These are phyloP conservation scores for Taiozyma sp. DNA, from an alignment of 1,139 yeast genomes.

Conservation along the genomic window DNA sequence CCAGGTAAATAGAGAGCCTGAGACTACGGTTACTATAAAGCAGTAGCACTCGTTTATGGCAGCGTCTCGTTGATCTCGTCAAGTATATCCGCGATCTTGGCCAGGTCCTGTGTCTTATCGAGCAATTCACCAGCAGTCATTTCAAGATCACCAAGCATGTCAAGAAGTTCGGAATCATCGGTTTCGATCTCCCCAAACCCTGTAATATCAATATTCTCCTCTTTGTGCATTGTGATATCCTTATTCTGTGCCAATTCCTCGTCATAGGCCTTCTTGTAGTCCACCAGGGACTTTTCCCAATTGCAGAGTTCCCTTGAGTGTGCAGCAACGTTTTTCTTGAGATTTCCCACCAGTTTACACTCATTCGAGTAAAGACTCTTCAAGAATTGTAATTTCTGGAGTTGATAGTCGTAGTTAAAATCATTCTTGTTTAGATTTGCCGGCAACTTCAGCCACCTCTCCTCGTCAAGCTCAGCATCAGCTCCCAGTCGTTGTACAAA, in stretches of 20 bases:
- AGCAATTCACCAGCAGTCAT: neutral
- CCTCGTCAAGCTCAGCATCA: neutral
- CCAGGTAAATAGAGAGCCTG: too few relatives aligned
- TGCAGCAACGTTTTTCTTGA: constrained; percentile 8
- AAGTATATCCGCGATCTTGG: neutral
- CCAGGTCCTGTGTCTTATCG: neutral
- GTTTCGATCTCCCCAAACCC: neutral
- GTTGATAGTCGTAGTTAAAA: constrained; percentile 17
- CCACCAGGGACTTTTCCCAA: constrained; percentile 6
- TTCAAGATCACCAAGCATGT: neutral
- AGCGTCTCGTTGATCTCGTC: neutral
- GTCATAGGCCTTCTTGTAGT: constrained; percentile 8
- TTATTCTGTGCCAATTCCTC: constrained; percentile 6
- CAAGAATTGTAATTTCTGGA: constrained; percentile 14
- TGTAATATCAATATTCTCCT: neutral
- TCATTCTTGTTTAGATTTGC: constrained; percentile 9
- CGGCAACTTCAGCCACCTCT: constrained; percentile 12
- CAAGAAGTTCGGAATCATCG: neutral
- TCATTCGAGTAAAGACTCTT: constrained; percentile 16
- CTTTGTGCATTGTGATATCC: neutral
- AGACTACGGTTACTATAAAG: too few relatives aligned
- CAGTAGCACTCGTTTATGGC: neutral
- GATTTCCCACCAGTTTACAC: constrained; percentile 9
- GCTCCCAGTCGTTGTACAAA: constrained; percentile 9
- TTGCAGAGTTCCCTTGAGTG: constrained; percentile 10